Evolutionary conservation across 116 monocot species (phyloP).

Genomic region (Zostera marina): DNA sequence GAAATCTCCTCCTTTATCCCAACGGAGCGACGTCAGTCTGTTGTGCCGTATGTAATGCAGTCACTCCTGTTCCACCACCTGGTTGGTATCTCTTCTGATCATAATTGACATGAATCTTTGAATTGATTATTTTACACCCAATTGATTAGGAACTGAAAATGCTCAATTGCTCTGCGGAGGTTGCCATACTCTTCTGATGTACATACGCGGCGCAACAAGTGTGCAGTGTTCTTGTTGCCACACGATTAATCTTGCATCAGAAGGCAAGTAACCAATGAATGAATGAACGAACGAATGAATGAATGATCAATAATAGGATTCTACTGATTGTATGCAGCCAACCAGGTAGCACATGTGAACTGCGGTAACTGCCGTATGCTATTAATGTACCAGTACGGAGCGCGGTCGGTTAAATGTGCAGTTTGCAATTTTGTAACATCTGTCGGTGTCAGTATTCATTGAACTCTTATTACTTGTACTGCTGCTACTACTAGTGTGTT

Average conservation of each 20-base stretch:
- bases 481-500: no score
- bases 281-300: no score
- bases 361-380: constrained; percentile 89
- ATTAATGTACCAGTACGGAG: constrained; percentile 95
- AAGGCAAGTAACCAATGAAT: constrained; percentile 65
- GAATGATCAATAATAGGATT: no score
- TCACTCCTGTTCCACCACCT: constrained; percentile 37
- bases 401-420: constrained; percentile 90
- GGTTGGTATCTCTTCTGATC: constrained; percentile 12
- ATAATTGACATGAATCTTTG: neutral
- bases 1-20: constrained; percentile 41
- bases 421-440: constrained; percentile 95
- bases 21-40: constrained; percentile 37
- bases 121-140: no score
- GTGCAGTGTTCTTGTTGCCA: constrained; percentile 96
- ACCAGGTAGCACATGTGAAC: constrained; percentile 94
- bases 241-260: constrained; percentile 75
- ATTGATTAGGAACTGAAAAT: constrained; percentile 74
- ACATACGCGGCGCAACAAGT: constrained; percentile 88
- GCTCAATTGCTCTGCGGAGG: constrained; percentile 92
- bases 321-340: constrained; percentile 34
- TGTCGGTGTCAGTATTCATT: constrained; percentile 43
- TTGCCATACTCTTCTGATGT: constrained; percentile 92
- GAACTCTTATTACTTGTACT: neutral
- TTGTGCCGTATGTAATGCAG: constrained; percentile 39